Base-by-base conservation (phyloP, 2,329 filamentous ascomycete genomes). In the Colletotrichum abscissum region DNA sequence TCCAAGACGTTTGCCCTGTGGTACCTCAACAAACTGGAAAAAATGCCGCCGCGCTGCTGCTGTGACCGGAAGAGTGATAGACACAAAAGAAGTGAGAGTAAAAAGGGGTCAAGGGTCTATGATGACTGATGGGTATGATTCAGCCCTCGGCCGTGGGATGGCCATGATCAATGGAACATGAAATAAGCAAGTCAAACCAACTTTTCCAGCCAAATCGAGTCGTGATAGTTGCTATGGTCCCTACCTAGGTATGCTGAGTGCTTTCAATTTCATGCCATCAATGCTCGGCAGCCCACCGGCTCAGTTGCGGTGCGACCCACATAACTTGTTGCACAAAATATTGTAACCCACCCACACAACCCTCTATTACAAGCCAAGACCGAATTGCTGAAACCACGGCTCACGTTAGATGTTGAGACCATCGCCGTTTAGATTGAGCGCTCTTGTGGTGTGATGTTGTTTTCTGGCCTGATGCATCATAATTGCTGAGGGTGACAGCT, bases 121-220 rank as follows among this genome's bases (percentile, higher is more conserved):
- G 67, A 70, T 66, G 71, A 70, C 67, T 73, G 71, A 62, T 49
- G 71, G 67, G 57, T 42, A 73, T 52, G 67, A 70, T 73, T 70
- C 60, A 66, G 67, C 67, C 67, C 67, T 73, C 60, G 67, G 67
- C 71, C 60, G 67, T 73, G 56, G 60, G 33, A 70, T 67, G 71
- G 71, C 71, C 71, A 73, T 65, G 71, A 70, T 73, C 71, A 73
- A 73, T 73, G 71, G 63, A 70, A 66, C 46, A 73, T 59, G 71
- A 73, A 70, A 56, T 38, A 70, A 62, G 63, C 70, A 73, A 74
- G 63, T 33, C 72, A 35, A 67, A 74, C 30, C 68, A 62, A 67
- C 54, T 67, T 57, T 58, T 56, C 46, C 26, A 52, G 42, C 5
- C 52, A 65, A 46, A 7, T n/a, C 42, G 19, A n/a, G 42, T 46